Evolutionary conservation across 164 flowering plant species (phyloP), one percentile per base, ranked within the genome.

Genomic region (Vitis rotundifolia): DNA sequence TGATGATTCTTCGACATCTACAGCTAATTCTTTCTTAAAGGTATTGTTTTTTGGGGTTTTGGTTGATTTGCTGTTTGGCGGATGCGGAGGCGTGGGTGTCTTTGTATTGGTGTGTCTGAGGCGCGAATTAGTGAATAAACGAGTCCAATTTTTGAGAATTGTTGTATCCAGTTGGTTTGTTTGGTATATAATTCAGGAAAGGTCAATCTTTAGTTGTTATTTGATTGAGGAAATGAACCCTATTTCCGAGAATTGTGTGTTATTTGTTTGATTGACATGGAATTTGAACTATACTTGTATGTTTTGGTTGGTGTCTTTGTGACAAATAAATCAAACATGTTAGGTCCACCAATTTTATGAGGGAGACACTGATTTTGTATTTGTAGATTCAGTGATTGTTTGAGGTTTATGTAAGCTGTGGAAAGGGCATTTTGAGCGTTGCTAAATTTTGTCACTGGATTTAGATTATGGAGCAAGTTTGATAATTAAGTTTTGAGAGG

Each of bases 1-100:
- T 61, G 74, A 65, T 66, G 81, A 64, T 59, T 70, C 74, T n/a
- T 28, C 69, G 37, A 49, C 71, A 29, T 71, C 67, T 56, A 44
- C 72, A 15, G 47, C 60, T n/a, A 49, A 71, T 77, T 76, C 68
- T 31, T 85, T 87, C 78, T 59, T 47, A 76, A 83, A 85, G 88
- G 90, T 89, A 78, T 67, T 74, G 29, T 18, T 37, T 37, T 31
- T 37, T 37, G 8, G 68, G 18, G 18, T 50, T 59, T 9, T 44
- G 68, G 37, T 19, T n/a, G 37, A 0, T 3, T 61, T 11, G 2
- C 22, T 54, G 9, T 16, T 22, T 50, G 54, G 16, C 26, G 13
- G n/a, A n/a, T 37, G 63, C 49, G 18, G 16, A 57, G 19, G 8
- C 5, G 3, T 29, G 13, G 9, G 18, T 37, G 26, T 60, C 22